Evolutionary conservation across 2,329 filamentous ascomycete genomes (phyloP).

Genomic region (Coniochaeta hoffmannii): DNA sequence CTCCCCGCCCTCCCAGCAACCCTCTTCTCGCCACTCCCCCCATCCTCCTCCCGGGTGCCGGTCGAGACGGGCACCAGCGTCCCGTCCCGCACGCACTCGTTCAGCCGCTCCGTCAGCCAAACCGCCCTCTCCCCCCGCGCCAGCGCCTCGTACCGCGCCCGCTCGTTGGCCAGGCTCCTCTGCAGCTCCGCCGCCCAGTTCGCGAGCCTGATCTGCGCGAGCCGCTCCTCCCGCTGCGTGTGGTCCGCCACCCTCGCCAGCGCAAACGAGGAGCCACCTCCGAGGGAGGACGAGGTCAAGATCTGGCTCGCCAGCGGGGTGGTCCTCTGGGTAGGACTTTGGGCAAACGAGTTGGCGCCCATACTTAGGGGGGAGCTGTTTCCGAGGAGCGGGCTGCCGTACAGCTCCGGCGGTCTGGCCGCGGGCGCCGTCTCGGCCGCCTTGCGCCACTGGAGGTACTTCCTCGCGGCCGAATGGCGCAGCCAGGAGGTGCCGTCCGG

Average conservation of each 20-base stretch:
- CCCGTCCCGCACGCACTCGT: constrained; percentile 61
- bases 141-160: constrained; percentile 58
- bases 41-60: constrained; percentile 25
- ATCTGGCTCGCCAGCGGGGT: constrained; percentile 7
- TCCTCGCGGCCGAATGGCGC: constrained; percentile 74
- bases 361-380: constrained; percentile 7
- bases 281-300: constrained; percentile 12
- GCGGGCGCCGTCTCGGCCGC: constrained; percentile 11
- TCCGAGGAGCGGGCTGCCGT: constrained; percentile 24
- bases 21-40: constrained; percentile 6
- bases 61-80: constrained; percentile 41
- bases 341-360: constrained; percentile 6
- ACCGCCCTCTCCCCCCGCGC: constrained; percentile 55
- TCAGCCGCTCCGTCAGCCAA: constrained; percentile 61
- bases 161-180: constrained; percentile 65
- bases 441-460: constrained; percentile 66
- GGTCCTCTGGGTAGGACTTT: constrained; percentile 4
- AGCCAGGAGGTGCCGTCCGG: constrained; percentile 72
- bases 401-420: constrained; percentile 24
- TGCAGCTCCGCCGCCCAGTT: constrained; percentile 81
- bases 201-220: constrained; percentile 55
- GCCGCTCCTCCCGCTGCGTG: constrained; percentile 23
- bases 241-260: constrained; percentile 50
- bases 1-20: background rate
- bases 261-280: constrained; percentile 40